Conservation (phyloP, 805 yeast species). For the Saccharomycopsis fodiens region DNA sequence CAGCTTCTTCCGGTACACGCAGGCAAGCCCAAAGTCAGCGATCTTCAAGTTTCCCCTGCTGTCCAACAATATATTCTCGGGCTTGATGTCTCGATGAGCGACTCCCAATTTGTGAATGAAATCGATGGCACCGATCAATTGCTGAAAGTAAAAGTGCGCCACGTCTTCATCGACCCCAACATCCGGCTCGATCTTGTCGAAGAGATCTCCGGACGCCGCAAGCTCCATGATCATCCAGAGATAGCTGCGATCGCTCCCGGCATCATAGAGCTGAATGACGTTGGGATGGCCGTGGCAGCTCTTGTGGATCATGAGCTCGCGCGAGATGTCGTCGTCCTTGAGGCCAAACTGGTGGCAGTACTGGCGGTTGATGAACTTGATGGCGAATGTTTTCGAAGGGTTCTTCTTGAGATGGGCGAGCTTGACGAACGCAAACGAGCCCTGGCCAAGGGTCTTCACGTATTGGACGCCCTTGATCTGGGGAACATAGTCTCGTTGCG, state of each 20-base stretch:
- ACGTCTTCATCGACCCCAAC: slow-evolving; percentile 58
- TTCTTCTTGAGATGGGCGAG: slow-evolving; percentile 34
- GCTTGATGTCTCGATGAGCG: slow-evolving; percentile 63
- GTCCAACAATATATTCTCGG: slow-evolving; percentile 61
- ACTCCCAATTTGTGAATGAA: slow-evolving; percentile 58
- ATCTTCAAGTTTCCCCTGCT: slow-evolving; percentile 56
- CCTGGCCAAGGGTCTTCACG: slow-evolving; percentile 56
- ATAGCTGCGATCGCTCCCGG: slow-evolving; percentile 49
- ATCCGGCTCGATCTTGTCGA: slow-evolving; percentile 75
- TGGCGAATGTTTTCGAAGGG: slow-evolving; percentile 40
- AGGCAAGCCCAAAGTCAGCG: slow-evolving; percentile 75
- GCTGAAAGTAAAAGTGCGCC: slow-evolving; percentile 63
- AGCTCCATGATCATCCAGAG: slow-evolving; percentile 61
- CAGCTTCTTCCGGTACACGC: slow-evolving; percentile 42
- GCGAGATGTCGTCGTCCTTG: slow-evolving; percentile 34
- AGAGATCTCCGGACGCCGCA: slow-evolving; percentile 69
- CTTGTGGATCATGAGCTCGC: slow-evolving; percentile 54
- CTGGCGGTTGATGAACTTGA: slow-evolving; percentile 46
- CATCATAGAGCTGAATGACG: slow-evolving; percentile 46
- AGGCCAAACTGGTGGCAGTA: slow-evolving; percentile 31
- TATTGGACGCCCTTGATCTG: slow-evolving; percentile 36
- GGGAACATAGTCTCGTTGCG: slow-evolving; percentile 30
- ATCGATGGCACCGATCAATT: slow-evolving; percentile 51
- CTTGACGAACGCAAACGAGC: slow-evolving; percentile 60
- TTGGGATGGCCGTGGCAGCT: slow-evolving; percentile 53